Evolutionary conservation across 225 moss, liverwort and hornwort species (phyloP).

Genomic region (Marchantia polymorpha): DNA sequence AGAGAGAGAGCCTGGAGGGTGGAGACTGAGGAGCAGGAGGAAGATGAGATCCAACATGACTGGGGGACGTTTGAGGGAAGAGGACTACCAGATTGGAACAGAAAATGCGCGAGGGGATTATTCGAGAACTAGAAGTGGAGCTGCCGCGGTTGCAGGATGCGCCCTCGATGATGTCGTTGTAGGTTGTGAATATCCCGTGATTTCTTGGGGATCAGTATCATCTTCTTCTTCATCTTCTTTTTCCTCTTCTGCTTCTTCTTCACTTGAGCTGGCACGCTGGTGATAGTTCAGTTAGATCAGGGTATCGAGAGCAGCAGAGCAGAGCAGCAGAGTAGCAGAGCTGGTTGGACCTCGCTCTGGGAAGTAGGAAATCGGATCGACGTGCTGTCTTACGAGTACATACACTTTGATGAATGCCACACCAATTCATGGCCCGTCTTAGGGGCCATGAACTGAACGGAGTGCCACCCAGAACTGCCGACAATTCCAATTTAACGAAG

Average conservation of each 20-base stretch:
- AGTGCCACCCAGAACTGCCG: neutral
- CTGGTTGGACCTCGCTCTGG: too few species aligned
- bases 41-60: constrained; percentile 6
- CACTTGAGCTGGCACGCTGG: neutral
- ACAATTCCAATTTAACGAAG: neutral
- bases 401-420: constrained; percentile 13
- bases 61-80: neutral
- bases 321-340: too few species aligned
- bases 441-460: constrained; percentile 13
- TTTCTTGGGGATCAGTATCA: neutral
- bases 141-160: neutral
- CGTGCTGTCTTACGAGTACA: neutral
- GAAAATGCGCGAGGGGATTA: neutral
- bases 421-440: constrained; percentile 20
- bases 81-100: neutral
- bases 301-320: neutral
- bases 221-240: neutral
- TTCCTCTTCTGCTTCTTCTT: too few species aligned
- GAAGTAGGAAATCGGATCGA: neutral
- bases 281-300: neutral
- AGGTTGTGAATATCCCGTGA: neutral
- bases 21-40: too few species aligned
- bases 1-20: too few species aligned
- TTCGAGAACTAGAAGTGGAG: neutral
- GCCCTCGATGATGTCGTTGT: neutral